Evolutionary conservation across 2,329 filamentous ascomycete species (phyloP), one percentile per base, ranked within the genome.

Genomic region (Fusarium mangiferae): DNA sequence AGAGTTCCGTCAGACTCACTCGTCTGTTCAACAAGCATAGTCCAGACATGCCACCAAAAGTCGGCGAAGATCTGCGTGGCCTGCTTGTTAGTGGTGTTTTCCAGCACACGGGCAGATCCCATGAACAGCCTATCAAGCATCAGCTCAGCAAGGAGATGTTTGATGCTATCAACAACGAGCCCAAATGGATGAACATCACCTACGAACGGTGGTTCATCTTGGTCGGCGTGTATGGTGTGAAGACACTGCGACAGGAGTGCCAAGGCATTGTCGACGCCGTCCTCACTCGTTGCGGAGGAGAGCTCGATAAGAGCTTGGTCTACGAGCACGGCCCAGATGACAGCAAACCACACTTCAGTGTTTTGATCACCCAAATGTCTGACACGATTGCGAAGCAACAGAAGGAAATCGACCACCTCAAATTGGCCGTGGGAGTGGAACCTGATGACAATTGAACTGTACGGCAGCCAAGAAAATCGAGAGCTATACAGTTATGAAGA

Each of bases 141-240:
- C 60, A 39, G 35, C 20, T 59, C 42, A 39, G 41, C 35, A 46
- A n/a, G 5, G 26, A 59, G n/a, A 63, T 63, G 41, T 59, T 39
- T 15, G 60, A 59, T 7, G 26, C 39, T 11, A 20, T 41, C 7
- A 24, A 22, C 13, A n/a, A 28, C n/a, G 42, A 46, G 54, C 24
- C 18, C 9, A 59, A 48, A 24, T 63, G 52, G 52, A 39, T 59
- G 10, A 35, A 26, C 18, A 30, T 38, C 42, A 63, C 52, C 4
- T 63, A 59, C 28, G 60, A 59, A 22, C 36, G 60, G 22, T 63
- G 60, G 33, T 59, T 63, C 12, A 46, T 63, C 9, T 36, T 63
- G n/a, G 33, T 41, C 15, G 60, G 52, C n/a, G 20, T 59, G 18
- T 63, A 46, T 26, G 41, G 41, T 5, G 22, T 26, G 18, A 12